Conservation (phyloP, 202 grass and related monocot genomes). For the Carex arenaria region DNA sequence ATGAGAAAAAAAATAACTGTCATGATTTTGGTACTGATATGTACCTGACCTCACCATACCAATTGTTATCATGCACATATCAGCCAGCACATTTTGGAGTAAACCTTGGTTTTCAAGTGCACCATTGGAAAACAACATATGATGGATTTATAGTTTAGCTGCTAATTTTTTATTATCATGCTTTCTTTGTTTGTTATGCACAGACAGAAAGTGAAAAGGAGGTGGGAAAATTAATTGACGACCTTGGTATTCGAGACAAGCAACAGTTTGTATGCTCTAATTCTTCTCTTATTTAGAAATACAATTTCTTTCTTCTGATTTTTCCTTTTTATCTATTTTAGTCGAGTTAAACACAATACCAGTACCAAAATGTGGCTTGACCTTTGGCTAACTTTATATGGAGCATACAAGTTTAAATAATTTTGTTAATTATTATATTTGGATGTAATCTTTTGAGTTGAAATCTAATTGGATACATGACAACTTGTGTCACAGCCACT, state of each 20-base stretch:
- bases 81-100: background rate
- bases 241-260: constrained; percentile 60
- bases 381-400: background rate
- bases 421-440: background rate
- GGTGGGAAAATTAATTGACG: constrained; percentile 69
- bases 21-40: background rate
- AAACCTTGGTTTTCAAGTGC: background rate
- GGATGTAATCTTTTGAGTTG: background rate
- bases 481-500: constrained; percentile 46
- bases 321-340: background rate
- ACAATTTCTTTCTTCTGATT: background rate
- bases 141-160: background rate
- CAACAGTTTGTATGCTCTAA: constrained; percentile 72
- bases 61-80: background rate
- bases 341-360: background rate
- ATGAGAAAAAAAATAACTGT: background rate
- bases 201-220: constrained; percentile 82
- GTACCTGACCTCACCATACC: background rate
- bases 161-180: constrained; percentile 12
- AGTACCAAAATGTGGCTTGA: background rate
- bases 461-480: constrained; percentile 19
- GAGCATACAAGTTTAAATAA: background rate
- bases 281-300: background rate
- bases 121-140: background rate
- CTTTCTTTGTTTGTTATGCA: constrained; percentile 7